Evolutionary conservation across 257 asterid genomes (phyloP).

Genomic region (Petrea volubilis): DNA sequence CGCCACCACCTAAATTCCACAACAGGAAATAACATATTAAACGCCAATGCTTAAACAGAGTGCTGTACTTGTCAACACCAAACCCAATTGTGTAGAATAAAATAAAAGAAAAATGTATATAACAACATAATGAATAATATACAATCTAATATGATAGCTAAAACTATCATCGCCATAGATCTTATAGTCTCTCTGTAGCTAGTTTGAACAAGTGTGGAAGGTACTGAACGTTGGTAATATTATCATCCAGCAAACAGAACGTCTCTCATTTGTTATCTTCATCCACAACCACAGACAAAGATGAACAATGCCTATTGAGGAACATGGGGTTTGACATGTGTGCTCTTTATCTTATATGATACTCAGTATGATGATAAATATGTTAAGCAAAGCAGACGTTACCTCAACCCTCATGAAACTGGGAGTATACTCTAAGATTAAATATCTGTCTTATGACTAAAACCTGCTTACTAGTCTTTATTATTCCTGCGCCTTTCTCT

Average conservation of each 20-base stretch:
- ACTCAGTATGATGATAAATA: background rate
- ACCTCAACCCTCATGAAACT: background rate
- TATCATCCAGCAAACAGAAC: background rate
- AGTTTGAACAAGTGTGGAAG: background rate
- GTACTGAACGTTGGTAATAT: background rate
- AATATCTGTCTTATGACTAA: background rate
- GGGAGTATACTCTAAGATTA: background rate
- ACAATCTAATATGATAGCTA: background rate
- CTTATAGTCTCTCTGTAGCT: conserved; percentile 4
- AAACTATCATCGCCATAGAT: background rate
- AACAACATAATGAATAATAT: background rate
- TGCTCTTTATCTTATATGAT: conserved; percentile 1
- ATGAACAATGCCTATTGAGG: background rate
- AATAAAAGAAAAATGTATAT: background rate
- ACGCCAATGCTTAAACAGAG: conserved; percentile 3
- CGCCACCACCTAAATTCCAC: conserved; percentile 55
- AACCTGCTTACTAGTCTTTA: conserved; percentile 12
- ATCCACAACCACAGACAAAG: conserved; percentile 1
- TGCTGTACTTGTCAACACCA: conserved; percentile 11
- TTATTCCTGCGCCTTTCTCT: background rate
- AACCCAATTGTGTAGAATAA: background rate
- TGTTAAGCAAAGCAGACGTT: background rate
- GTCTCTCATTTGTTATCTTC: conserved; percentile 1
- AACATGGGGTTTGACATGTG: background rate
- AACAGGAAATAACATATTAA: conserved; percentile 11